Base-by-base conservation (phyloP, 169 alveolate species). In the Plasmodium knowlesi region DNA sequence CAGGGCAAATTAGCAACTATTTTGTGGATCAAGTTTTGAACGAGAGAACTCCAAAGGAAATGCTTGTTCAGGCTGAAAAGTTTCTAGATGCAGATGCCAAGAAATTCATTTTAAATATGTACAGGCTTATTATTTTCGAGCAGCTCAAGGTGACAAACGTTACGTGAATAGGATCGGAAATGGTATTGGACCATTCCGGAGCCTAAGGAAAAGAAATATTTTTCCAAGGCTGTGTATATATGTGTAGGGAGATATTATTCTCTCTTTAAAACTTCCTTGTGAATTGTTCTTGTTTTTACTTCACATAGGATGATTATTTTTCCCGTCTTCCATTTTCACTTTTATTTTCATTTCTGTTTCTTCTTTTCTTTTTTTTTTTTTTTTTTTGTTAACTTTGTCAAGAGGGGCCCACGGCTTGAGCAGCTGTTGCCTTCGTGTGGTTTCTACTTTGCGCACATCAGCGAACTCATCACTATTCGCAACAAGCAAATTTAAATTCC, bases 61-160 rank as follows among this genome's bases (percentile, higher is more conserved):
- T 97, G 73, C 93, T 97, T 1, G 74, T 84, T 9, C 98, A 96
- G 70, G 97, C 97, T 1, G 98, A 95, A 83, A 95, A 95, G 90
- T 97, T 97, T 79, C 61, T 97, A 73, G 98, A 97, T 61, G 97
- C 96, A 8, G 98, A 97, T 43, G 97, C 97, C 71, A 93, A 94
- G 30, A 97, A 96, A 22, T 97, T 97, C 53, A 95, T 97, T 37
- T n/a, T 91, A 37, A 96, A 96, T 70, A 89, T 97, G 96, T 97
- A 98, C 96, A 84, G 96, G 53, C 96, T 95, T 32, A 95, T 97
- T 43, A 93, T 96, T 32, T 96, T 96, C 85, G 98, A 97, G 71
- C 97, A 95, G 37, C 83, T 95, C 30, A 92, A 92, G 74, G 25
- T 92, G 32, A 25, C 50, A 28, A 73, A 74, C 71, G 37, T 14